Evolutionary conservation across 306 rosid genomes (phyloP).

Genomic region (Lotus japonicus): DNA sequence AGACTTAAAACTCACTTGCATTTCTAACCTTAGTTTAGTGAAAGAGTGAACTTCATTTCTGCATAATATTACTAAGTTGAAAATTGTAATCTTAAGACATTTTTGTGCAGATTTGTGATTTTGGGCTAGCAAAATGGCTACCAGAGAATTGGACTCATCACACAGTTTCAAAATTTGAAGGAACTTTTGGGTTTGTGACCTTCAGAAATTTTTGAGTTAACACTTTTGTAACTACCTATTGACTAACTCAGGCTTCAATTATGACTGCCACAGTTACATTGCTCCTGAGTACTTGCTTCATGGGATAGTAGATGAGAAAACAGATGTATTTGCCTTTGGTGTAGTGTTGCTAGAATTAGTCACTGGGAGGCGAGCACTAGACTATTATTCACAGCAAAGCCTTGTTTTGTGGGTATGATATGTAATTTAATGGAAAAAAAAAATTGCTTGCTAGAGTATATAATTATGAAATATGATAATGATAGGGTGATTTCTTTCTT

Average conservation of each 20-base stretch:
- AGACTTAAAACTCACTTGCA: too few relatives aligned
- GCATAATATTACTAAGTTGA: too few relatives aligned
- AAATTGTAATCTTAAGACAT: neutral
- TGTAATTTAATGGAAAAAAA: neutral
- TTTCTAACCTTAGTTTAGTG: too few relatives aligned
- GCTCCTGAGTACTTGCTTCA: slow-evolving; percentile 85
- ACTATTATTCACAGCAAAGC: slow-evolving; percentile 70
- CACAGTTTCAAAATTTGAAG: slow-evolving; percentile 65
- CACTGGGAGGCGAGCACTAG: slow-evolving; percentile 83
- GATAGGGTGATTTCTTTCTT: neutral
- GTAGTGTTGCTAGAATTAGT: slow-evolving; percentile 70
- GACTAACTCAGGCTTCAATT: neutral
- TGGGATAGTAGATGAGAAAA: slow-evolving; percentile 85
- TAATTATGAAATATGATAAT: neutral
- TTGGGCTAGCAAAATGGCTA: slow-evolving; percentile 90
- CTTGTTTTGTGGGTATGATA: slow-evolving; percentile 72
- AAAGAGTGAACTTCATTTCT: too few relatives aligned
- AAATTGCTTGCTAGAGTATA: neutral
- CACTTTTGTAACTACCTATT: neutral
- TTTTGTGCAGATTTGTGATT: slow-evolving; percentile 68
- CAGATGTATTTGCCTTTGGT: slow-evolving; percentile 84
- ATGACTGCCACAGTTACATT: slow-evolving; percentile 47
- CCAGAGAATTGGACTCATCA: slow-evolving; percentile 90
- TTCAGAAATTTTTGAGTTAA: neutral
- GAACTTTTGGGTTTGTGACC: slow-evolving; percentile 72